A percentile compares a stretch with the other conserved stretches of the same genome.
These are phyloP conservation scores for Flaveria robusta DNA, from an alignment of 129 eudicot genomes.

Conservation along the genomic window DNA sequence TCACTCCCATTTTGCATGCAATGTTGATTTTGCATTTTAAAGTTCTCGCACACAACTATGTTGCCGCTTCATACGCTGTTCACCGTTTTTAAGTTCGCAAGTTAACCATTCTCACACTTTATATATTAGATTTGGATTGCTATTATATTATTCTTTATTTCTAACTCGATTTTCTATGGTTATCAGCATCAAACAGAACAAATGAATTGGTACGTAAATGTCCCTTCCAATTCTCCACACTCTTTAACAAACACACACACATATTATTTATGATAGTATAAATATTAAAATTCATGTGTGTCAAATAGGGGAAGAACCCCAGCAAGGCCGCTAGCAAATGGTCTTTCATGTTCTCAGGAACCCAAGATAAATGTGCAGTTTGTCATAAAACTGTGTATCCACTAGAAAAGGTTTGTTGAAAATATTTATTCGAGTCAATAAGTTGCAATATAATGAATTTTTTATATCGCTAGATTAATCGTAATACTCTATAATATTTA, in stretches of 20 bases:
- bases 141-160: not conserved
- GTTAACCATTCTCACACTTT: no score
- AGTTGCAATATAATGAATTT: not conserved
- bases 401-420: slow-evolving; percentile 68
- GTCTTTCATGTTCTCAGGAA: slow-evolving; percentile 78
- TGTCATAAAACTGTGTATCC: slow-evolving; percentile 91
- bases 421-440: not conserved
- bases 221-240: not conserved
- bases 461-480: no score
- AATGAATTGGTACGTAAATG: slow-evolving; percentile 56
- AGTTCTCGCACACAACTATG: no score
- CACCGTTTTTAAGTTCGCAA: no score
- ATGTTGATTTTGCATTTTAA: no score
- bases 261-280: not conserved
- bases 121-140: not conserved
- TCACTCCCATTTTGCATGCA: no score
- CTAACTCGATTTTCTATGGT: slow-evolving; percentile 22
- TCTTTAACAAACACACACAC: not conserved
- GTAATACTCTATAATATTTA: no score
- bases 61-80: no score
- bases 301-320: slow-evolving; percentile 48
- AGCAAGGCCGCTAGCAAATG: slow-evolving; percentile 46
- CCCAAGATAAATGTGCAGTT: slow-evolving; percentile 79
- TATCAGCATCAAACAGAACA: slow-evolving; percentile 52
- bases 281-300: not conserved